Evolutionary conservation across 495 filamentous ascomycete species (phyloP).

Genomic region (Daldinia concentrica): DNA sequence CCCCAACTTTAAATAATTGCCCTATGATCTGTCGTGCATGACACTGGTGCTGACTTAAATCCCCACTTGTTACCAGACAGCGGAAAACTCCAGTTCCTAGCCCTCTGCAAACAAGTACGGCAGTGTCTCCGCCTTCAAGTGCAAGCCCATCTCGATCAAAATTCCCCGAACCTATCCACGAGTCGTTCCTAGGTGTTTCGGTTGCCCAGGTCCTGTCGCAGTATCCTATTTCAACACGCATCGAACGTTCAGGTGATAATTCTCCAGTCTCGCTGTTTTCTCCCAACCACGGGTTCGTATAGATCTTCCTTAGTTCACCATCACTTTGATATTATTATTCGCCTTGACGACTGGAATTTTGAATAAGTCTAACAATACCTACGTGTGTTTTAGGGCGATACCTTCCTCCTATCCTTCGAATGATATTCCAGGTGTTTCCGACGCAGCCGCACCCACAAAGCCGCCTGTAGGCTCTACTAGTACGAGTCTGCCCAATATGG

Average conservation of each 20-base stretch:
- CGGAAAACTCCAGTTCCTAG: slow-evolving; percentile 53
- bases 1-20: slow-evolving; percentile 11
- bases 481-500: slow-evolving; percentile 41
- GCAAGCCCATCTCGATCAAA: slow-evolving; percentile 52
- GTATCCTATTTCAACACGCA: slow-evolving; percentile 1
- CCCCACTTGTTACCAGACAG: slow-evolving; percentile 52
- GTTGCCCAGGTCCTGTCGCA: slow-evolving; percentile 37
- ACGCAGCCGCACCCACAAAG: slow-evolving; percentile 49
- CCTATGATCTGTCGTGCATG: slow-evolving; percentile 23
- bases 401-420: slow-evolving; percentile 50
- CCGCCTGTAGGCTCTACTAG: slow-evolving; percentile 48
- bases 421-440: slow-evolving; percentile 53
- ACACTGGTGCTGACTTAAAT: slow-evolving; percentile 49
- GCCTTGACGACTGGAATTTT: neutral
- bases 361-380: slow-evolving; percentile 39
- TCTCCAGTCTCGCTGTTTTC: slow-evolving; percentile 29
- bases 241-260: slow-evolving; percentile 16
- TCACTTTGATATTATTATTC: neutral
- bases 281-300: slow-evolving; percentile 32
- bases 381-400: slow-evolving; percentile 44
- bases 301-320: neutral
- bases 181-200: slow-evolving; percentile 35
- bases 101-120: slow-evolving; percentile 53
- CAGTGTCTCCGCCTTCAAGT: slow-evolving; percentile 53
- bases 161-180: slow-evolving; percentile 46